Conservation (phyloP, 768 basidiomycete genomes). For the Pulveroboletus sp. region DNA sequence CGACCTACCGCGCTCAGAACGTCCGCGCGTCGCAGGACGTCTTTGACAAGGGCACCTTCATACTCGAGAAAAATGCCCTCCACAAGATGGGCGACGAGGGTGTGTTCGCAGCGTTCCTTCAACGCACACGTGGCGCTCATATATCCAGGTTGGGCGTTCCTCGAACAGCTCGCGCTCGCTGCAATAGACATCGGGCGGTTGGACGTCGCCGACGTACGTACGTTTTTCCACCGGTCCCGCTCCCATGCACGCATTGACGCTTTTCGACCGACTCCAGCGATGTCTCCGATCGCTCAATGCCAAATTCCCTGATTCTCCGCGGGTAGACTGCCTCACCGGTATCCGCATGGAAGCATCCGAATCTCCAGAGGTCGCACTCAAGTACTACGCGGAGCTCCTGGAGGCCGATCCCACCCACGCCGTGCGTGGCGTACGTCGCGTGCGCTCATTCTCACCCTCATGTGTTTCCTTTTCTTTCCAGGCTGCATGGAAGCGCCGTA, state of each 20-base stretch:
- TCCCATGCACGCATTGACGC: neutral
- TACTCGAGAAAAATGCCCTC: slow-evolving; percentile 47
- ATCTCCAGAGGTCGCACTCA: slow-evolving; percentile 50
- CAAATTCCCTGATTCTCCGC: slow-evolving; percentile 75
- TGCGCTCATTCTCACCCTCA: neutral
- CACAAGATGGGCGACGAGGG: slow-evolving; percentile 55
- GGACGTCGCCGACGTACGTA: slow-evolving; percentile 70
- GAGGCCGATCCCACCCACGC: slow-evolving; percentile 63
- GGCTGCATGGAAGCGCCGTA: slow-evolving; percentile 79
- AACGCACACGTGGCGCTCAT: no score
- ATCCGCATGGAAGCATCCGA: slow-evolving; percentile 73
- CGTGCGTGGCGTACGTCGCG: slow-evolving; percentile 44
- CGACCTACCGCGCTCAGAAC: slow-evolving; percentile 50
- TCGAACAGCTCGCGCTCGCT: slow-evolving; percentile 78
- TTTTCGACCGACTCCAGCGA: slow-evolving; percentile 15
- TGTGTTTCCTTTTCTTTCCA: neutral
- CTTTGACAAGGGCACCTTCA: slow-evolving; percentile 47
- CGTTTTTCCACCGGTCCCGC: neutral
- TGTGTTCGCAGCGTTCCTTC: slow-evolving; percentile 32
- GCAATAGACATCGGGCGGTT: slow-evolving; percentile 70
- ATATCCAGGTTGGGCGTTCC: slow-evolving; percentile 77
- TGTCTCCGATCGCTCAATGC: slow-evolving; percentile 51
- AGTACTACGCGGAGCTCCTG: slow-evolving; percentile 60
- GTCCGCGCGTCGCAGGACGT: slow-evolving; percentile 53
- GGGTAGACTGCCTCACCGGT: slow-evolving; percentile 74